Conservation (phyloP, 108 stramenopile species). For the Fragilariopsis cylindrus region DNA sequence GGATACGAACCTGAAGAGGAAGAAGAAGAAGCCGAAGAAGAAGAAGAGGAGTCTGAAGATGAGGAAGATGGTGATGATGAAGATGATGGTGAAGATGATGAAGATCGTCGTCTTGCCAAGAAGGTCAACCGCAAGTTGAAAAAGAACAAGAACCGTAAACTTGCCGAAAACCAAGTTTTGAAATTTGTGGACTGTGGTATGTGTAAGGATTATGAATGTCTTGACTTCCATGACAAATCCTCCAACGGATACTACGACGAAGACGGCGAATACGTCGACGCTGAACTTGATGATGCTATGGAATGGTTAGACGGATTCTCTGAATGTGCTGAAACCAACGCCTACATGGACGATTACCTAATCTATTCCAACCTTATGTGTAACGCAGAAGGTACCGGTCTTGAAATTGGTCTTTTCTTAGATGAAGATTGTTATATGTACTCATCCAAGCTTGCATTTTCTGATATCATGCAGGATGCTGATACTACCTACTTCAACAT, state of each 20-base stretch:
- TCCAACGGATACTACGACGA: constrained; percentile 25
- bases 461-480: constrained; percentile 12
- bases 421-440: constrained; percentile 64
- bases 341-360: constrained; percentile 25
- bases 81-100: constrained; percentile 30
- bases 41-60: constrained; percentile 32
- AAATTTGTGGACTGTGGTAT: constrained; percentile 55
- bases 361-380: constrained; percentile 61
- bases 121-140: constrained; percentile 4
- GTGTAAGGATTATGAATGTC: constrained; percentile 59
- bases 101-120: constrained; percentile 28
- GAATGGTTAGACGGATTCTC: constrained; percentile 48
- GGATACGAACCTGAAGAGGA: constrained; percentile 29
- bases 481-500: constrained; percentile 30
- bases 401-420: constrained; percentile 66
- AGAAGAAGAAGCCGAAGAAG: constrained; percentile 21
- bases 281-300: constrained; percentile 44
- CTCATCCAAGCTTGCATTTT: constrained; percentile 13
- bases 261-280: constrained; percentile 27
- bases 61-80: constrained; percentile 23
- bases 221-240: constrained; percentile 25
- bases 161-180: constrained; percentile 30
- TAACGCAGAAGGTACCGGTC: constrained; percentile 58
- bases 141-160: constrained; percentile 26
- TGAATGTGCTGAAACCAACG: constrained; percentile 32